Conservation (phyloP, 345 rosid species). For the Eucalyptus curtisii region DNA sequence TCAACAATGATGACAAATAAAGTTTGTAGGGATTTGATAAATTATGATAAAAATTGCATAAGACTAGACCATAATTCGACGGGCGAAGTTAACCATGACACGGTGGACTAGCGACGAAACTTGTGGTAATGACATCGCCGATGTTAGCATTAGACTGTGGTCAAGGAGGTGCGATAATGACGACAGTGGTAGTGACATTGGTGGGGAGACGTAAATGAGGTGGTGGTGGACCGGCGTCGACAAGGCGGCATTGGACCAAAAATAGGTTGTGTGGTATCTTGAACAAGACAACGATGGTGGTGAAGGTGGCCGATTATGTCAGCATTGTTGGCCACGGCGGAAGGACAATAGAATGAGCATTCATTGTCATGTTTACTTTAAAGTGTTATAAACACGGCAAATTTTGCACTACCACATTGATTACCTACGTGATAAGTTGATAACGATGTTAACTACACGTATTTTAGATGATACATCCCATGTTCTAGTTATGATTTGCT, state of each 20-base stretch:
- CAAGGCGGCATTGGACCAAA: background rate
- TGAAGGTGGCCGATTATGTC: background rate
- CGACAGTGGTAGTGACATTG: background rate
- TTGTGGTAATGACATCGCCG: background rate
- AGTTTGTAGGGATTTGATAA: background rate
- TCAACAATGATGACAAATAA: background rate
- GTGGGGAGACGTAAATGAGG: background rate
- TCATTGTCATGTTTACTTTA: background rate
- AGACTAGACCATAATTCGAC: background rate
- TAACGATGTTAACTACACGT: background rate
- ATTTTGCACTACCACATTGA: background rate
- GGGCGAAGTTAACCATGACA: background rate
- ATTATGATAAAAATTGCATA: background rate
- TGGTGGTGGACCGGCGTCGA: background rate
- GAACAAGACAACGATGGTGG: background rate
- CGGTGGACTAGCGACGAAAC: background rate
- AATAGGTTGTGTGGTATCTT: background rate
- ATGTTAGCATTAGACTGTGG: background rate
- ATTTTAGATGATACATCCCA: background rate
- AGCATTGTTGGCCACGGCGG: background rate
- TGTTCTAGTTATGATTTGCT: background rate
- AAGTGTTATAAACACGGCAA: background rate
- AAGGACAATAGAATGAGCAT: background rate
- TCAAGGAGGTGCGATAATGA: background rate
- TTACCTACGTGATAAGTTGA: background rate